Conservation (phyloP, 1,139 yeast genomes). For the Debaryomyces sp. region DNA sequence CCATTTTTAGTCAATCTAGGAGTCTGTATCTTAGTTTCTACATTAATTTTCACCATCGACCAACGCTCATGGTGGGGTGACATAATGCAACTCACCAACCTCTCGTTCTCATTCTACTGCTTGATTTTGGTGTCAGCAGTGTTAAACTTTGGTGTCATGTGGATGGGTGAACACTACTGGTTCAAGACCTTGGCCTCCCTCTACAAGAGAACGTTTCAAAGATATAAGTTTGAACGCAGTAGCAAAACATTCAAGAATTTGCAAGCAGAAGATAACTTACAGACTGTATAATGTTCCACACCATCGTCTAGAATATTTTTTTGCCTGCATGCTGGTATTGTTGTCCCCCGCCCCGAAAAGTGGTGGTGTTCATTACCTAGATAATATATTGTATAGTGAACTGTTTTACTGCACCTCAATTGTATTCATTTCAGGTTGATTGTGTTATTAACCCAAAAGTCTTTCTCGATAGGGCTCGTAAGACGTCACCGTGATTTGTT, state of each 20-base stretch:
- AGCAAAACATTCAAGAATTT: constrained; percentile 47
- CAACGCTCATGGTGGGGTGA: constrained; percentile 58
- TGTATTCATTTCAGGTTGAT: background rate
- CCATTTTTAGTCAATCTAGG: constrained; percentile 72
- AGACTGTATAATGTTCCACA: background rate
- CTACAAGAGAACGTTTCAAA: constrained; percentile 31
- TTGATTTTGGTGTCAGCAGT: constrained; percentile 49
- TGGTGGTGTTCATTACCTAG: background rate
- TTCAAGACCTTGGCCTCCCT: constrained; percentile 31
- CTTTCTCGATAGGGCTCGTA: too few species aligned
- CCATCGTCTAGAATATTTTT: background rate
- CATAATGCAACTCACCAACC: constrained; percentile 73
- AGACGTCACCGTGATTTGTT: too few species aligned
- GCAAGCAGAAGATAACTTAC: constrained; percentile 20
- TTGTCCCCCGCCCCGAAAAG: constrained; percentile 1
- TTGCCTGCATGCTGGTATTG: background rate
- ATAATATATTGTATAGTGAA: background rate
- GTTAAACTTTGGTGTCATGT: constrained; percentile 53
- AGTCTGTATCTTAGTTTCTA: constrained; percentile 51
- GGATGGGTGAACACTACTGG: constrained; percentile 43
- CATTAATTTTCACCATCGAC: constrained; percentile 50
- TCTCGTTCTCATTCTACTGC: constrained; percentile 54
- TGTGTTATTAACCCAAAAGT: too few species aligned
- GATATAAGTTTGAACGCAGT: constrained; percentile 26
- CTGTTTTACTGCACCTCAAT: background rate